Percentiles rank a stretch among this genome's conserved stretches.
Conservation (phyloP, 2,329 filamentous ascomycete species). For the Onygena corvina region DNA sequence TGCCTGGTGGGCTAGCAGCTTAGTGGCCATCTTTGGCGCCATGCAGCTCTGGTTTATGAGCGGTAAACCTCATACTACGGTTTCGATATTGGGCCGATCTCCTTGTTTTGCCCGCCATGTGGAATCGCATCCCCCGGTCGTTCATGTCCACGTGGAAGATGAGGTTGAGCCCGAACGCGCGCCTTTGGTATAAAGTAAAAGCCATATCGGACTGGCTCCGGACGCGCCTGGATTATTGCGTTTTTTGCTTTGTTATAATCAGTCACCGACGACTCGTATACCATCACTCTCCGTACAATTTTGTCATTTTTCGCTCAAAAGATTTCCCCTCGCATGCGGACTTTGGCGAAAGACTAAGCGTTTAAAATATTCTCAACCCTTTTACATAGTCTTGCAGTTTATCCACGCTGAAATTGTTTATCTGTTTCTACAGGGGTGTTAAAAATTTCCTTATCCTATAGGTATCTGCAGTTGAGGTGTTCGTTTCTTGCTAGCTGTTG, state of each 20-base stretch:
- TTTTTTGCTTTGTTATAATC: too few relatives aligned
- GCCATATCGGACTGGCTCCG: too few relatives aligned
- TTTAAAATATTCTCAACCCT: neutral
- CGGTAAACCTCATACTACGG: slow-evolving; percentile 35
- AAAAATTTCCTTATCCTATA: neutral
- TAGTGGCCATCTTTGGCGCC: slow-evolving; percentile 45
- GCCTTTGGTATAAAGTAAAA: slow-evolving; percentile 3
- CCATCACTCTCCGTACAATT: too few relatives aligned
- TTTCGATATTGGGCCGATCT: slow-evolving; percentile 23
- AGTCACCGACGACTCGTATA: too few relatives aligned
- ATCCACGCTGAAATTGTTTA: neutral
- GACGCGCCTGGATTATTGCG: too few relatives aligned
- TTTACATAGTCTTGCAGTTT: neutral
- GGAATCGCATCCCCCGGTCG: slow-evolving; percentile 4
- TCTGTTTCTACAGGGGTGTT: neutral
- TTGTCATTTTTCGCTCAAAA: neutral
- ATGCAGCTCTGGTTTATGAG: slow-evolving; percentile 46
- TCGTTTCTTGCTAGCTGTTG: neutral
- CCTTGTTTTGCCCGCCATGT: slow-evolving; percentile 10
- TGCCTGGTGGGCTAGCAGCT: slow-evolving; percentile 49
- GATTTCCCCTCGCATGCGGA: neutral
- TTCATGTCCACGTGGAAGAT: slow-evolving; percentile 13
- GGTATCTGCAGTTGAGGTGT: neutral
- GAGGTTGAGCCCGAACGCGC: neutral
- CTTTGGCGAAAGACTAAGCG: neutral